Evolutionary conservation across 306 rosid species (phyloP), one percentile per base, ranked within the genome.

Genomic region (Vigna unguiculata): DNA sequence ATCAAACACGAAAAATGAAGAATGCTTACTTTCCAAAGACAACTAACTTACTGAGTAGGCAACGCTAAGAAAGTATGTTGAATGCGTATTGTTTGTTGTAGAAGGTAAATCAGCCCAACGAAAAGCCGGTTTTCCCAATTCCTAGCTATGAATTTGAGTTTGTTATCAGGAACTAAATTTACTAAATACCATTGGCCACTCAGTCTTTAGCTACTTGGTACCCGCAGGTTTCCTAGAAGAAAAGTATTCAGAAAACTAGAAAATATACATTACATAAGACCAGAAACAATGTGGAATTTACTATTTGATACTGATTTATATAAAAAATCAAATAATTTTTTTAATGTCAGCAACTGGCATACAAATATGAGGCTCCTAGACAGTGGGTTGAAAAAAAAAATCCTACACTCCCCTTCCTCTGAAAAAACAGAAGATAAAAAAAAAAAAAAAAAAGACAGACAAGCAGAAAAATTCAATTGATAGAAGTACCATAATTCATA

Each of bases 301-400:
- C 69, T 28, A 55, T 66, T 55, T 77, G 75, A 61, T 43, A 64
- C 36, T 34, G 48, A 54, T 57, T 47, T 48, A 32, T 55, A 67
- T 58, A 16, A 34, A 71, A 52, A 32, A 32, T 55, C 25, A 21
- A 30, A 45, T 54, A 52, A 17, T 14, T 15, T 21, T 51, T 61
- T 34, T 2, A 34, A 28, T 22, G 78, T 32, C 40, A 34, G 41
- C 47, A 69, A 75, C 49, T 76, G 16, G 45, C 75, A 63, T 55
- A 64, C 71, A 77, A 71, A 71, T 34, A 70, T 16, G 77, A 83
- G 69, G 80, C 78, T 45, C 70, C 43, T 41, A 60, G 47, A 68
- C 38, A 67, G 43, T 40, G 36, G 55, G 68, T 43, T 67, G 70
- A 43, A 55, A 65, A 62, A 80, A 28, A 80, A 72, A 4, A 60